Evolutionary conservation across 2,329 filamentous ascomycete species (phyloP).

Genomic region (Beauveria medogensis): DNA sequence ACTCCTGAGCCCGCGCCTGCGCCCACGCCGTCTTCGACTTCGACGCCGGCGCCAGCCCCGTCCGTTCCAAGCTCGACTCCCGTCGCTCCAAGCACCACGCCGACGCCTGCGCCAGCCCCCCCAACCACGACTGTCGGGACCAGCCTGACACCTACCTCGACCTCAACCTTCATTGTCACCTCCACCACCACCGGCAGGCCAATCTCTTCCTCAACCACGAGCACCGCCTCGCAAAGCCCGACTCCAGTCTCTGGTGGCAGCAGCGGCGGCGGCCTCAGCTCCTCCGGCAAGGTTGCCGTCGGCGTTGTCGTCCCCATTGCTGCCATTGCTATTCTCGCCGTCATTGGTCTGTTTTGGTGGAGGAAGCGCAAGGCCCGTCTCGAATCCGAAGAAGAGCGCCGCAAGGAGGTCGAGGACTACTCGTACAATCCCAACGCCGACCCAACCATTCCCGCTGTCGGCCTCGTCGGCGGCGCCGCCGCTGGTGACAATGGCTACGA

Average conservation of each 20-base stretch:
- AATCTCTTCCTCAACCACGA: constrained; percentile 18
- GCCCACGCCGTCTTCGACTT: constrained; percentile 9
- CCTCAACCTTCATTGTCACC: constrained; percentile 21
- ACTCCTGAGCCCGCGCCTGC: neutral
- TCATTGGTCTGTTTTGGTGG: constrained; percentile 77
- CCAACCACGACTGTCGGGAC: neutral
- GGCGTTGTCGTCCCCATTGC: constrained; percentile 91
- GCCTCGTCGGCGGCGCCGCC: constrained; percentile 32
- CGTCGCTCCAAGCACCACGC: neutral
- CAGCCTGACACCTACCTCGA: constrained; percentile 13
- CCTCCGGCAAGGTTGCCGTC: constrained; percentile 72
- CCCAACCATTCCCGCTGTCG: constrained; percentile 58
- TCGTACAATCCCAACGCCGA: constrained; percentile 97
- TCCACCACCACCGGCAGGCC: constrained; percentile 18
- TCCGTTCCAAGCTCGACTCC: neutral
- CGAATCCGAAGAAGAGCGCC: constrained; percentile 75
- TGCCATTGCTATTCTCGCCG: constrained; percentile 71
- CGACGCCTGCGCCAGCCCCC: neutral
- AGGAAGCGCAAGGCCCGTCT: constrained; percentile 79
- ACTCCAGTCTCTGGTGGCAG: constrained; percentile 21
- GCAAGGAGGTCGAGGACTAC: constrained; percentile 96
- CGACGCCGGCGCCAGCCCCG: neutral
- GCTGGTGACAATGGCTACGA: constrained; percentile 50
- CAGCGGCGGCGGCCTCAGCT: constrained; percentile 41
- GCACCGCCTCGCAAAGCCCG: constrained; percentile 20